phyloP scores from a whole-genome alignment of 495 filamentous ascomycete genomes.

The Penicillium robsamsonii region DNA sequence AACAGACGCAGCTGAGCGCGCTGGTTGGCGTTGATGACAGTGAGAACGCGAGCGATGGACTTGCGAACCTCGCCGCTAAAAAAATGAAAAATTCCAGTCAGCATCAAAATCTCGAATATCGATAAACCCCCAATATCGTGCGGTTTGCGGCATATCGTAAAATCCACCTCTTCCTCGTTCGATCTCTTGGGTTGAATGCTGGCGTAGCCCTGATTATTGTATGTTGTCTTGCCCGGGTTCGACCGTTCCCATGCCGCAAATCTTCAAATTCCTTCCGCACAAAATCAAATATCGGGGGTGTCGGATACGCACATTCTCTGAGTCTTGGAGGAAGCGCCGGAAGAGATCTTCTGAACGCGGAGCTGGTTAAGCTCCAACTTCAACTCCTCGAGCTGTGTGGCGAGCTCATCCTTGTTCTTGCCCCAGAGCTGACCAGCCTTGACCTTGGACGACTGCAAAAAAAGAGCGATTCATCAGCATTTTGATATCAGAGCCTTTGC shows the following conservation, averaged over 20 bases:
- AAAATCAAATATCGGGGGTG: slow-evolving; percentile 14
- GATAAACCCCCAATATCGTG: slow-evolving; percentile 1
- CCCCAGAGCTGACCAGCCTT: slow-evolving; percentile 94
- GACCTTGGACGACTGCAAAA: slow-evolving; percentile 79
- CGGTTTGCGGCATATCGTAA: not conserved
- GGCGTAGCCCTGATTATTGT: slow-evolving; percentile 9
- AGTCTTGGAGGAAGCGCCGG: slow-evolving; percentile 87
- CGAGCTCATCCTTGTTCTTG: slow-evolving; percentile 97
- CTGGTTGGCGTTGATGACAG: slow-evolving; percentile 99
- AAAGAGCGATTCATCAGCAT: slow-evolving; percentile 23
- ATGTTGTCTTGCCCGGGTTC: slow-evolving; percentile 13
- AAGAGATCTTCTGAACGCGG: slow-evolving; percentile 95
- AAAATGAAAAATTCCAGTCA: slow-evolving; percentile 24
- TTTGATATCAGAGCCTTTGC: slow-evolving; percentile 7
- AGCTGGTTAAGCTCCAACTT: slow-evolving; percentile 92
- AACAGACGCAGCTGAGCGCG: slow-evolving; percentile 95
- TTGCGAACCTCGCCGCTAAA: slow-evolving; percentile 96
- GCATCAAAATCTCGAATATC: slow-evolving; percentile 17
- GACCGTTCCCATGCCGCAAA: slow-evolving; percentile 22
- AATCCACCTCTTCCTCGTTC: slow-evolving; percentile 4
- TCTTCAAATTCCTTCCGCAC: slow-evolving; percentile 20
- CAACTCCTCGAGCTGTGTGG: slow-evolving; percentile 87
- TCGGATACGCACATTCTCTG: slow-evolving; percentile 83
- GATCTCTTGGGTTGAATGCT: not conserved
- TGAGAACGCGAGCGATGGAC: slow-evolving; percentile 96